Evolutionary conservation across 108 stramenopile species (phyloP), one percentile per base, ranked within the genome.

Genomic region (Cyclotella cryptica): DNA sequence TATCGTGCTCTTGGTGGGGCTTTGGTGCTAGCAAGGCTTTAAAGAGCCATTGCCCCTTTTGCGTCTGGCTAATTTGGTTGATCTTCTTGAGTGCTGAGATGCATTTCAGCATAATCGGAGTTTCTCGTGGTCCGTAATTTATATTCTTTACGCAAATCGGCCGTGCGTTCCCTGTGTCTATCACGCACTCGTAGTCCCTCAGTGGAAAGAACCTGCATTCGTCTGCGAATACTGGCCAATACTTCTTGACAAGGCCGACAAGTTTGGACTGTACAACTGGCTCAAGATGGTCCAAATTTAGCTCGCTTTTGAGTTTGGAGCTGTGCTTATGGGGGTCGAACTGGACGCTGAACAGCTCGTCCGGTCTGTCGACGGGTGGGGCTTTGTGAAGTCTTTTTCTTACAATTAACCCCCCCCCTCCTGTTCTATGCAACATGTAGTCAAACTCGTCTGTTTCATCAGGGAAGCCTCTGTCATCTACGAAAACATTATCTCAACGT

Each of bases 11-110:
- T n/a, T n/a, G n/a, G n/a, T n/a, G n/a, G n/a, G n/a, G n/a, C 21
- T 55, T 55, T 11, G 54, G 54, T 21, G 54, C 54, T 18, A 55
- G 54, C 17, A 55, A 22, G n/a, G 21, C 54, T 55, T 55, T 55
- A 55, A 55, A 55, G 11, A 55, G n/a, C 54, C 21, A 55, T 9
- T 8, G 8, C 8, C 54, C 21, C 11, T 55, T 19, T 8, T 19
- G 54, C 11, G 21, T 21, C n/a, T 55, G 54, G n/a, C n/a, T n/a
- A n/a, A n/a, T n/a, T n/a, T n/a, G n/a, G n/a, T n/a, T n/a, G n/a
- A n/a, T n/a, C n/a, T 55, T 55, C n/a, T 55, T n/a, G 17, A 55
- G 54, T 19, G 11, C n/a, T 10, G 54, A 10, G 21, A 55, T 19
- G 54, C 54, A 55, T 22, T 55, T 19, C 11, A 8, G 54, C 54